Percentiles rank a stretch among this genome's conserved stretches.
Conservation (phyloP, 257 asterid species). For the Coffea eugenioides region DNA sequence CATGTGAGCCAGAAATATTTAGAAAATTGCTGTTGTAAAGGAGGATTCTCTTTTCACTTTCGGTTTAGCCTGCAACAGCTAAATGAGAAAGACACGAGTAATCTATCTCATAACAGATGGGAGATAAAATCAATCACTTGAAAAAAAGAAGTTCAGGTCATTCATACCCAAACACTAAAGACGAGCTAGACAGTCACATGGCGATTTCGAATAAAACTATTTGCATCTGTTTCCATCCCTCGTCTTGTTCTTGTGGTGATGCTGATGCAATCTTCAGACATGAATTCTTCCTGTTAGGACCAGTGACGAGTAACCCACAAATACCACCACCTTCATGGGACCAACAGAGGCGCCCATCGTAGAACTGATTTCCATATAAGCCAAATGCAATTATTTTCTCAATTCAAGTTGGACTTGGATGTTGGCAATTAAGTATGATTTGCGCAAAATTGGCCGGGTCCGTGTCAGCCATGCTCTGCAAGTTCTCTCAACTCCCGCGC, state of each 20-base stretch:
- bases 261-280: background rate
- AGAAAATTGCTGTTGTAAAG: too few relatives aligned
- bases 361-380: background rate
- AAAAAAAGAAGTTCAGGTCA: background rate
- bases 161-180: background rate
- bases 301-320: background rate
- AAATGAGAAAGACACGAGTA: slow-evolving; percentile 18
- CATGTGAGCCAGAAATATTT: too few relatives aligned
- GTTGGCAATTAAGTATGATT: background rate
- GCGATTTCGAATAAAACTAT: background rate
- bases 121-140: background rate
- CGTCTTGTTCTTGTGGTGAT: background rate
- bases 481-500: background rate
- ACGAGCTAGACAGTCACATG: background rate
- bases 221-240: background rate
- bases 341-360: background rate
- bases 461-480: too few relatives aligned
- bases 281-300: background rate
- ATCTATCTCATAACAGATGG: background rate
- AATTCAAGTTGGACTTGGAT: too few relatives aligned
- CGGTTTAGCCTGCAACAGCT: slow-evolving; percentile 16
- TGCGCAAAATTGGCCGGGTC: background rate
- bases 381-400: background rate
- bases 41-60: too few relatives aligned
- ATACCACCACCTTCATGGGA: background rate